These are phyloP conservation scores for Colletotrichum costaricense DNA, from an alignment of 2,329 filamentous ascomycete genomes.

Conservation along the genomic window DNA sequence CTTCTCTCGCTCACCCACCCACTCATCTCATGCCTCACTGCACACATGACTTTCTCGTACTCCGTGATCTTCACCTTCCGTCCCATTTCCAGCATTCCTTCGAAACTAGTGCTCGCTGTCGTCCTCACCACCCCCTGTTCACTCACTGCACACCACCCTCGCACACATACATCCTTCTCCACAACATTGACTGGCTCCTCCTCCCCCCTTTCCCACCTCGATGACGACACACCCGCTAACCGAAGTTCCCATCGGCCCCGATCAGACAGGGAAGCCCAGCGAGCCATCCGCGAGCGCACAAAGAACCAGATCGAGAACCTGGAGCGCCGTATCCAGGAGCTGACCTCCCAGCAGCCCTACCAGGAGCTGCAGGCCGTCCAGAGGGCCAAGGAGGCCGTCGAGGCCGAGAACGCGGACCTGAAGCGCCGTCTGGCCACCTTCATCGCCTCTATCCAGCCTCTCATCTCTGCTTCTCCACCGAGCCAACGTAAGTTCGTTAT, in stretches of 20 bases:
- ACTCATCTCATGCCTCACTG: neutral
- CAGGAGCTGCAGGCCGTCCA: constrained; percentile 83
- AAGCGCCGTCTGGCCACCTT: constrained; percentile 75
- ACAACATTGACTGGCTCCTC: neutral
- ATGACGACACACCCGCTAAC: constrained; percentile 18
- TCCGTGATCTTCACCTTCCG: neutral
- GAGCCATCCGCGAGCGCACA: constrained; percentile 85
- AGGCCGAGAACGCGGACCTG: constrained; percentile 84
- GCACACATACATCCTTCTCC: neutral
- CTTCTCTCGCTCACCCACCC: neutral
- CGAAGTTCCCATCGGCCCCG: neutral
- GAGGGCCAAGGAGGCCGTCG: constrained; percentile 79
- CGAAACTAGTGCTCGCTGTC: neutral
- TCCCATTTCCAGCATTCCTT: neutral
- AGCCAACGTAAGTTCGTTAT: constrained; percentile 26
- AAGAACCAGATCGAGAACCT: constrained; percentile 82
- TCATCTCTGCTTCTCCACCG: constrained; percentile 52
- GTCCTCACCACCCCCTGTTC: neutral
- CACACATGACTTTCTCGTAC: constrained; percentile 47
- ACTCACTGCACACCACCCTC: neutral
- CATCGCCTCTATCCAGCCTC: constrained; percentile 71
- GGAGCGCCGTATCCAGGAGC: constrained; percentile 77
- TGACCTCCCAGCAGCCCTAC: constrained; percentile 84
- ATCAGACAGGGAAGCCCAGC: constrained; percentile 84
- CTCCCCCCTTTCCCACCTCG: neutral